Evolutionary conservation across 805 yeast species (phyloP).

Genomic region (Sugiyamaella mastotermitis): DNA sequence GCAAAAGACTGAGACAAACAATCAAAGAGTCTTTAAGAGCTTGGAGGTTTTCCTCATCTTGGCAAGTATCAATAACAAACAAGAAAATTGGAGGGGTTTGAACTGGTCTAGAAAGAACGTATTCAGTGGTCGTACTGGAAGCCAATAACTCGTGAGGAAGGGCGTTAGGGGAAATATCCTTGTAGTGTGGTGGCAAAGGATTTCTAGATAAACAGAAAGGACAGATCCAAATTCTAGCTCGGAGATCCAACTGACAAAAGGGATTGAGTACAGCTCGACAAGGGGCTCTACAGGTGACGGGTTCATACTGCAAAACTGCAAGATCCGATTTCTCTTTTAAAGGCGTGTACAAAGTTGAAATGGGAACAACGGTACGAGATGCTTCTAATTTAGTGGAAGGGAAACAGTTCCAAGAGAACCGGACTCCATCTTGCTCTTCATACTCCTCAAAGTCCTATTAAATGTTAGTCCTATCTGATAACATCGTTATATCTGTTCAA

Average conservation of each 20-base stretch:
- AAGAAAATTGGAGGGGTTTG: constrained; percentile 81
- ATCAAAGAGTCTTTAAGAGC: constrained; percentile 79
- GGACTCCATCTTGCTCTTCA: constrained; percentile 58
- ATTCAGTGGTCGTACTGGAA: constrained; percentile 73
- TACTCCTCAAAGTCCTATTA: constrained; percentile 49
- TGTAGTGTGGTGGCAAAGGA: constrained; percentile 80
- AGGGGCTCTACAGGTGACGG: constrained; percentile 68
- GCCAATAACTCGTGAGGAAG: constrained; percentile 76
- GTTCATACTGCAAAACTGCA: constrained; percentile 78
- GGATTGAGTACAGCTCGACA: constrained; percentile 89
- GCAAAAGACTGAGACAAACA: constrained; percentile 69
- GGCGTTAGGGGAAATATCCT: constrained; percentile 69
- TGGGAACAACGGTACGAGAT: constrained; percentile 85
- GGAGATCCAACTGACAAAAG: constrained; percentile 63
- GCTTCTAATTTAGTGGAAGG: constrained; percentile 89
- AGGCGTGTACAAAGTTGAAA: constrained; percentile 94
- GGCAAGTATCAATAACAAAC: constrained; percentile 82
- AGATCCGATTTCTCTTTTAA: constrained; percentile 70
- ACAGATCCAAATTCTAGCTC: constrained; percentile 78
- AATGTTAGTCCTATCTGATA: too few species aligned
- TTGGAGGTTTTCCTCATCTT: constrained; percentile 79
- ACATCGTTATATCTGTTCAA: too few species aligned
- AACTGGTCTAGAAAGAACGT: constrained; percentile 76
- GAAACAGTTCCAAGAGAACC: constrained; percentile 79
- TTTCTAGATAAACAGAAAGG: constrained; percentile 75